A percentile compares a stretch with the other conserved stretches of the same genome.
Conservation (phyloP, 2,329 filamentous ascomycete species). For the Neofusicoccum umdonicola region DNA sequence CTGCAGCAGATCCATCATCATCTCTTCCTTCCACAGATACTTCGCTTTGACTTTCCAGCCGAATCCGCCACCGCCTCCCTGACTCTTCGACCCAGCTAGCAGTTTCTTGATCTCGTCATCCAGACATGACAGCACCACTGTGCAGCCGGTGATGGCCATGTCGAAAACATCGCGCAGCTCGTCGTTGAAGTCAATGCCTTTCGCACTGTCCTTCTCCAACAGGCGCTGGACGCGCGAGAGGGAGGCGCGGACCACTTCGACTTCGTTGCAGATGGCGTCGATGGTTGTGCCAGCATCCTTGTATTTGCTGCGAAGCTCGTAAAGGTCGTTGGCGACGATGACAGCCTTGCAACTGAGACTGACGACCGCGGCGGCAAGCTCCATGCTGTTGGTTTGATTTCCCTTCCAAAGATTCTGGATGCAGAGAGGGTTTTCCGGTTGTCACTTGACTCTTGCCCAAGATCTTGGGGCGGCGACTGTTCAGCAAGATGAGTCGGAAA, state of each 20-base stretch:
- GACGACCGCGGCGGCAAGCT: neutral
- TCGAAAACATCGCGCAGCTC: conserved; percentile 18
- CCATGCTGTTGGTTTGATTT: neutral
- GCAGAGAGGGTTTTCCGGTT: too few relatives aligned
- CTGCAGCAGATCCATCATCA: conserved; percentile 16
- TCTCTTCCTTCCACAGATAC: conserved; percentile 18
- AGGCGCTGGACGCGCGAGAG: conserved; percentile 15
- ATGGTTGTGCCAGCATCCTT: conserved; percentile 16
- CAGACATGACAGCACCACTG: conserved; percentile 15
- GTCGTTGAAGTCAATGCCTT: neutral
- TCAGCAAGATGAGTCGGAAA: neutral
- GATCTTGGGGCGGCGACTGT: neutral
- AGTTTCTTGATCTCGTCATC: conserved; percentile 18
- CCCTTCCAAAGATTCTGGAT: too few relatives aligned
- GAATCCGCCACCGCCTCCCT: neutral
- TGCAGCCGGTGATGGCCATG: conserved; percentile 17
- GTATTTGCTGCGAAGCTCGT: conserved; percentile 7
- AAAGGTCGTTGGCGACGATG: conserved; percentile 11
- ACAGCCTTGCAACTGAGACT: conserved; percentile 8
- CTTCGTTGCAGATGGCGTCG: conserved; percentile 17
- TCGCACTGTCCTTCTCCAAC: neutral
- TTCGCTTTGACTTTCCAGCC: conserved; percentile 14
- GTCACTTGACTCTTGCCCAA: neutral
- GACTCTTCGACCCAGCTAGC: neutral
- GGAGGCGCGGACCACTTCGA: conserved; percentile 16